Percentiles rank a stretch among this genome's conserved stretches.
Conservation (phyloP, 257 asterid species). For the Nicotiana obtusifolia region DNA sequence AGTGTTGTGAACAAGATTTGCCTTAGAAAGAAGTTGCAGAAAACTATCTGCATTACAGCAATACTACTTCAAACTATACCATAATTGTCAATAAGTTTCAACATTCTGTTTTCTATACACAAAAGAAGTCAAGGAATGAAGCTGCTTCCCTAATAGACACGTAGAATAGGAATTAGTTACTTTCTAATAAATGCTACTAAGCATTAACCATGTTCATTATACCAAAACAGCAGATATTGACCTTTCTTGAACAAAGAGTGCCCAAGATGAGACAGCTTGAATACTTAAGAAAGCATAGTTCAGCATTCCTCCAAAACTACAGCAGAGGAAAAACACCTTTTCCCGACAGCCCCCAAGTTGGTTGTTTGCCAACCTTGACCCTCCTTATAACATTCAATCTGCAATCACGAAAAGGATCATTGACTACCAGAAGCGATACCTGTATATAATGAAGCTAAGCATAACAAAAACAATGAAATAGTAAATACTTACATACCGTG, state of each 20-base stretch:
- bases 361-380: slow-evolving; percentile 63
- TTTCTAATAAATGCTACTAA: too few relatives aligned
- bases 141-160: background rate
- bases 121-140: background rate
- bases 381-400: slow-evolving; percentile 71
- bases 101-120: background rate
- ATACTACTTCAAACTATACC: background rate
- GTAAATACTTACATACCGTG: slow-evolving; percentile 27
- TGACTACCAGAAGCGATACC: background rate
- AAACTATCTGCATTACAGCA: background rate
- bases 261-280: background rate
- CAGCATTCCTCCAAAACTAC: slow-evolving; percentile 38
- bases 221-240: background rate
- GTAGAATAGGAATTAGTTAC: too few relatives aligned
- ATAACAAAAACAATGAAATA: background rate
- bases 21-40: background rate
- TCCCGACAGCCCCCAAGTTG: slow-evolving; percentile 40
- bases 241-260: background rate
- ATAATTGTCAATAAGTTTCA: background rate
- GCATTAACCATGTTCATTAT: too few relatives aligned
- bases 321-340: slow-evolving; percentile 56
- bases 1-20: background rate
- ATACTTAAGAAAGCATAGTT: background rate
- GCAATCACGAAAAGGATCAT: slow-evolving; percentile 12
- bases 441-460: background rate